Base-by-base conservation (phyloP, 805 yeast species). In the Brettanomyces naardenensis region DNA sequence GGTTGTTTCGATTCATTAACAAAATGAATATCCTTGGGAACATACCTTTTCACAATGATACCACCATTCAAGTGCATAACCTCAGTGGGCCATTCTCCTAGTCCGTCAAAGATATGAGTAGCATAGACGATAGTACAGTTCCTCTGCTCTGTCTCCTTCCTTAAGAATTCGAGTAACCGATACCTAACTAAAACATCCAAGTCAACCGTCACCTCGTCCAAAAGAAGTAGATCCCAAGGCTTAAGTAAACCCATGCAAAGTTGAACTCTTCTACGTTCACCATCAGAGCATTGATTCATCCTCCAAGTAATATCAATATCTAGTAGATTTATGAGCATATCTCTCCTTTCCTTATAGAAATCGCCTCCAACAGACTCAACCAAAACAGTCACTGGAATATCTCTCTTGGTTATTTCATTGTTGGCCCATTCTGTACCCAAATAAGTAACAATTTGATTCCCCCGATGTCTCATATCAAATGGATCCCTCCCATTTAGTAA, bases 351-450 rank as follows among this genome's bases (percentile, higher is more conserved):
- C 0, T 78, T 68, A 50, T 63, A 86, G 6, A 48, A 52, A 23
- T 78, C 78, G n/a, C 86, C 83, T 0, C 97, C 97, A 39, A 92
- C 75, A 19, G 94, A 80, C 13, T 80, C 71, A 34, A 92, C 71
- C 42, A 92, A 65, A 25, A 82, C 75, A 15, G 79, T 68, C 7
- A 92, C 97, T 0, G 95, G 88, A 38, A 92, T 85, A 58, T 92
- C 98, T 44, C 96, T 69, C 51, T 89, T 79, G 6, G 90, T 92
- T 36, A 89, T 78, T 15, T 86, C 84, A 61, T 88, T 92, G 39
- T 83, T 75, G 5, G 95, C 95, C 98, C 98, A 92, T 54, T 92
- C 98, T 0, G 97, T 92, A 3, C 98, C 98, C 31, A 92, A 63
- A 54, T 90, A 90, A 0, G 95, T 84, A 20, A 60, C 47, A 3